phyloP scores from a whole-genome alignment of 2,329 filamentous ascomycete genomes.

The Fusarium nelsonii region DNA sequence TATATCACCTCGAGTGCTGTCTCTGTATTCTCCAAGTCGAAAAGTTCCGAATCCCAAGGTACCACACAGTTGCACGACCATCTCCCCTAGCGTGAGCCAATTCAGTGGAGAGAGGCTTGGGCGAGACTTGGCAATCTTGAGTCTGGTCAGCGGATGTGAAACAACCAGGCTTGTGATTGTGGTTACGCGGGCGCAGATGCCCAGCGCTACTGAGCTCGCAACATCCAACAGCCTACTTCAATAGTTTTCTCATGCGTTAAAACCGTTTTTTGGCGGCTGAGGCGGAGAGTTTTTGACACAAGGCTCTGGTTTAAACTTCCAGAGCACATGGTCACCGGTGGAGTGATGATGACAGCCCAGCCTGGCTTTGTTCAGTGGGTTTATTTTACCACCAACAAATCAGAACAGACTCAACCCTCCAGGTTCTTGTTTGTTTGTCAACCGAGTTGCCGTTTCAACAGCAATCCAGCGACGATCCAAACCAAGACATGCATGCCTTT shows the following conservation, averaged over 20 bases:
- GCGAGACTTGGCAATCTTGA: constrained; percentile 2
- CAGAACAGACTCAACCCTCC: not conserved
- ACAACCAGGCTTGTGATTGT: constrained; percentile 3
- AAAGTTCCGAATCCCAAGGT: not conserved
- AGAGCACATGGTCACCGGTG: not conserved
- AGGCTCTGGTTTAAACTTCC: not conserved
- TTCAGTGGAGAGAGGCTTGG: constrained; percentile 11
- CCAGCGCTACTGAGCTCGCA: not conserved
- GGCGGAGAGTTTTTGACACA: not conserved
- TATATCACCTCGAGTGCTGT: not conserved
- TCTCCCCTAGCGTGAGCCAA: constrained; percentile 14
- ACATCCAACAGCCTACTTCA: not conserved
- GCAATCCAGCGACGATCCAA: constrained; percentile 2
- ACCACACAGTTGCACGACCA: not conserved
- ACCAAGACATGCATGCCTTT: not conserved
- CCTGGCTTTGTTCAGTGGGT: not conserved
- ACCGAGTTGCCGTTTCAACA: constrained; percentile 1
- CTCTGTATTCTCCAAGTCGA: not conserved
- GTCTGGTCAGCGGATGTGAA: not conserved
- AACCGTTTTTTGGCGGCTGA: not conserved
- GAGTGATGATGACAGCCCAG: constrained; percentile 13
- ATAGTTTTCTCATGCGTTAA: not conserved
- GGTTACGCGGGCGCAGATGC: not conserved
- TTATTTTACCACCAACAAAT: not conserved
- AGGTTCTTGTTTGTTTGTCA: not conserved